Evolutionary conservation across 163 green algal species (phyloP), one percentile per base, ranked within the genome.

Genomic region (Scenedesmus sp.): DNA sequence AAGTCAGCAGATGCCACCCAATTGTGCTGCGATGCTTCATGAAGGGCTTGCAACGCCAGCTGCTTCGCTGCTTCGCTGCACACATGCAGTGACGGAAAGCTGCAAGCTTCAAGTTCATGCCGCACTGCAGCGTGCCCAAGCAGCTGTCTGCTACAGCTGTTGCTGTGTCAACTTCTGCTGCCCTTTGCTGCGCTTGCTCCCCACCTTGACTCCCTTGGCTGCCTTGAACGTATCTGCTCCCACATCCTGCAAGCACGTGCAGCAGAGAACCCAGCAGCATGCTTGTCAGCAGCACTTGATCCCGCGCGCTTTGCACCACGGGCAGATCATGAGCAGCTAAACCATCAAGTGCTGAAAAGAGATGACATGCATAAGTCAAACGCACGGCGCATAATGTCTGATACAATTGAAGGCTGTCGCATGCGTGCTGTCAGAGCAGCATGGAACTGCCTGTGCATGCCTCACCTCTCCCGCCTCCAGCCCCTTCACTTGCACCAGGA

Each of bases 401-500:
- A 46, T 46, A 46, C 34, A 46, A 46, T 46, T 46, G 34, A 46
- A 46, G 34, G 34, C 34, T 46, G 34, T 46, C 34, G 34, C 34
- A 46, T 46, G 34, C 34, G 34, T 46, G 34, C 34, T 46, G 34
- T 46, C 34, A 46, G 34, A 46, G 70, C 70, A 52, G 23, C 70
- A 52, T 79, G 23, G 12, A 16, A 81, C n/a, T 13, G 18, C 18
- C 5, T 73, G 55, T 15, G 16, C 55, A 34, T 46, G 15, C 26
- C 57, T 34, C 57, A 92, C 84, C 84, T 94, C 91, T 7, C 88
- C 84, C 23, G 89, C 57, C 2, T 55, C 59, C 74, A 95, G 59
- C 9, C 62, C 66, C n/a, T 96, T 90, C 26, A 88, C 94, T 91
- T 98, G 96, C n/a, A 98, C 94, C 87, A 98, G 84, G 92, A 98